Base-by-base conservation (phyloP, 2,329 filamentous ascomycete genomes). In the Botryotinia calthae region DNA sequence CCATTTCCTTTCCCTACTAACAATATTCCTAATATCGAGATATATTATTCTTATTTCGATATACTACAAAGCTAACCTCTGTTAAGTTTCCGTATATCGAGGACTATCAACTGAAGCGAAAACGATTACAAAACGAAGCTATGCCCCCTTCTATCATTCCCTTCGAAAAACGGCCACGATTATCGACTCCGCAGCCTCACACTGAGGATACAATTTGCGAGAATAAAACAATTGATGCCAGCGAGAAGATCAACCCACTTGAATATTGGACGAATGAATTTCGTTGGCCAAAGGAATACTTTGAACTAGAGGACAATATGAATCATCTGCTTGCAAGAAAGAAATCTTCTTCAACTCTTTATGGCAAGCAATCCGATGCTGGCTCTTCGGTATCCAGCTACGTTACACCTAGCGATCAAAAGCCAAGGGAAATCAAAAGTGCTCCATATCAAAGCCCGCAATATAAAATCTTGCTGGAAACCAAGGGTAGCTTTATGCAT, bases 401-500 rank as follows among this genome's bases (percentile, higher is more conserved):
- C 73, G 67, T 63, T 42, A 83, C 80, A 31, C 78, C 81, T 25
- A 83, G 80, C 72, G 81, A 84, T 76, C 78, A 83, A 77, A 82
- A 76, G 78, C 80, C 78, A 69, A 79, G 80, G 58, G 81, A 82
- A 68, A 79, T 77, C 75, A 84, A 83, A 77, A 83, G 78, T 76
- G 78, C 79, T 4, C 79, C 72, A 12, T 84, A 84, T 67, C 72
- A 76, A 64, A 79, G 78, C 28, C 34, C 4, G 34, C 34, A 34
- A 34, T 85, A 85, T 73, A 70, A 76, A 75, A 77, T 68, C 20
- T 59, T 82, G 0, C 83, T 85, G 66, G 75, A 73, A 44, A 81
- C 79, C 10, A 83, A 83, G 72, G 82, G 83, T n/a, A 82, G 79
- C 75, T 84, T 80, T 70, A 83, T 86, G 80, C 59, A 61, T 9